A percentile compares a stretch with the other conserved stretches of the same genome.
Evolutionary conservation across 2,329 filamentous ascomycete genomes (phyloP).

Genomic region (Plectosphaerella sp.): DNA sequence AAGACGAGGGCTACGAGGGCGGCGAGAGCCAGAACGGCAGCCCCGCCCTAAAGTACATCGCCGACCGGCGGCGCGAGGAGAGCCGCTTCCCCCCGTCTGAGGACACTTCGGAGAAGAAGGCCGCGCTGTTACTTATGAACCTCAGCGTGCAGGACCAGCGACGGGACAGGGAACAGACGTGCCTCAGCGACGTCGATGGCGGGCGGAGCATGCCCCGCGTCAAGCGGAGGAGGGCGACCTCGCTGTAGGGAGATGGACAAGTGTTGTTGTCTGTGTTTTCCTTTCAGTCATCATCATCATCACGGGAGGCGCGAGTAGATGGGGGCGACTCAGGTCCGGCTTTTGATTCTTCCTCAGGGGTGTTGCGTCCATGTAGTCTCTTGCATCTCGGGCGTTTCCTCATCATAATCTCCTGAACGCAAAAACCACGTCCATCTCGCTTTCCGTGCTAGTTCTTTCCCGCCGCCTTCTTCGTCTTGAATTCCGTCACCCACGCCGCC

Average conservation of each 20-base stretch:
- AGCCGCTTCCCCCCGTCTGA: constrained; percentile 2
- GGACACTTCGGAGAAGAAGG: constrained; percentile 35
- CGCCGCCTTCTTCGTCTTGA: constrained; percentile 68
- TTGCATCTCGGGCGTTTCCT: neutral
- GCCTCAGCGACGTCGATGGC: constrained; percentile 12
- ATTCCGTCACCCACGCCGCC: constrained; percentile 74
- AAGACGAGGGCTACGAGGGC: constrained; percentile 16
- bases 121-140: constrained; percentile 43
- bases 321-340: constrained; percentile 1
- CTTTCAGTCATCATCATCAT: neutral
- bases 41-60: constrained; percentile 8
- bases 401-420: neutral
- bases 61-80: constrained; percentile 6
- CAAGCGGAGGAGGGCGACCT: constrained; percentile 36
- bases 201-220: constrained; percentile 22
- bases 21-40: constrained; percentile 13
- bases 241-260: constrained; percentile 21
- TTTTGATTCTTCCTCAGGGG: neutral
- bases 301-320: constrained; percentile 4
- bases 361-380: neutral
- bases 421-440: neutral
- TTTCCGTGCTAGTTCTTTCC: constrained; percentile 29
- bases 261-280: neutral
- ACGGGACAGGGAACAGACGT: constrained; percentile 4
- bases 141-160: constrained; percentile 33